Conservation (phyloP, 768 basidiomycete species). For the Hericium erinaceus region DNA sequence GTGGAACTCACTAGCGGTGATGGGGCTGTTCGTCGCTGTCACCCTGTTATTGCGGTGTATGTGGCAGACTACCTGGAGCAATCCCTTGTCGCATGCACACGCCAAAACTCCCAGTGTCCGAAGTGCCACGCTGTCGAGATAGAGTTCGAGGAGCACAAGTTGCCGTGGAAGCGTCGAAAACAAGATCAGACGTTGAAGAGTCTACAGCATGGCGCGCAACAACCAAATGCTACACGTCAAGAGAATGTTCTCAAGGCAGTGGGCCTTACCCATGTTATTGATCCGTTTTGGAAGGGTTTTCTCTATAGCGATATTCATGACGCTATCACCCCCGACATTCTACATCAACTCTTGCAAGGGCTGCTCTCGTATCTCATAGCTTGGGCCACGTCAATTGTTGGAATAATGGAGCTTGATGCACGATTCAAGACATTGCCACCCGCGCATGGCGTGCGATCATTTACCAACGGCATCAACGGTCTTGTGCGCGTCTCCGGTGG, state of each 20-base stretch:
- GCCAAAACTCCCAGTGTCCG: conserved; percentile 7
- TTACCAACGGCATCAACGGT: conserved; percentile 24
- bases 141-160: not conserved
- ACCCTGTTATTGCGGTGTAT: conserved; percentile 16
- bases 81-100: conserved; percentile 9
- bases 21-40: conserved; percentile 29
- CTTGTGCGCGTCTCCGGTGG: conserved; percentile 32
- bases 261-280: not conserved
- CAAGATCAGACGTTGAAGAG: not conserved
- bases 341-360: conserved; percentile 24
- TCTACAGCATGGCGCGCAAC: not conserved
- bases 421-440: conserved; percentile 21
- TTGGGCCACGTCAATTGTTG: not conserved
- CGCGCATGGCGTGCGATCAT: conserved; percentile 23
- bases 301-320: conserved; percentile 20
- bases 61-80: conserved; percentile 18
- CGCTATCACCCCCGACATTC: conserved; percentile 23
- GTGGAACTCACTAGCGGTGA: conserved; percentile 20
- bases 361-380: not conserved
- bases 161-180: not conserved
- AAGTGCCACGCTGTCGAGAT: not conserved
- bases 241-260: not conserved
- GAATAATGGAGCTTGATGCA: conserved; percentile 25
- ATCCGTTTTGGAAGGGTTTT: conserved; percentile 18
- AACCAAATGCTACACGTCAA: not conserved